A percentile compares a stretch with the other conserved stretches of the same genome.
Evolutionary conservation across 768 basidiomycete species (phyloP).

Genomic region (Kwoniella sp.): DNA sequence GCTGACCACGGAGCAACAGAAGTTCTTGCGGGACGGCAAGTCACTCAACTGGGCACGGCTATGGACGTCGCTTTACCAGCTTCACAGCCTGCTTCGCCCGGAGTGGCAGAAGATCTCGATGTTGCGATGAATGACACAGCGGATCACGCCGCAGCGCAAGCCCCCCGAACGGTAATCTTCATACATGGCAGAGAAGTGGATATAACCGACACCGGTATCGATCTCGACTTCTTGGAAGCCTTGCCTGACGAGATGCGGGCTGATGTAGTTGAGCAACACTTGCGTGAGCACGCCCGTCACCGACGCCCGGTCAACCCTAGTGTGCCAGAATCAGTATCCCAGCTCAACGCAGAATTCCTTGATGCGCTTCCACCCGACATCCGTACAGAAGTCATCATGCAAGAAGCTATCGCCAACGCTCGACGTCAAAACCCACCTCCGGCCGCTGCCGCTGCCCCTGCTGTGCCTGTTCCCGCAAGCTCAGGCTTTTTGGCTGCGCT

Average conservation of each 20-base stretch:
- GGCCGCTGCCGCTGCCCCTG: slow-evolving; percentile 48
- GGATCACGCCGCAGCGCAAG: slow-evolving; percentile 21
- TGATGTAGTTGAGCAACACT: slow-evolving; percentile 94
- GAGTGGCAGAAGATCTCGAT: slow-evolving; percentile 3
- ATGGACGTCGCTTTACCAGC: slow-evolving; percentile 17
- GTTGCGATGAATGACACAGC: slow-evolving; percentile 12
- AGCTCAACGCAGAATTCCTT: slow-evolving; percentile 90
- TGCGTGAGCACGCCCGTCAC: slow-evolving; percentile 65
- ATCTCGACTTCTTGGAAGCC: slow-evolving; percentile 95
- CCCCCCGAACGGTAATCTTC: slow-evolving; percentile 63
- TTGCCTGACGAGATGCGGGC: slow-evolving; percentile 98
- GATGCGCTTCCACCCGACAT: slow-evolving; percentile 95
- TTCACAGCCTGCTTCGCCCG: slow-evolving; percentile 15
- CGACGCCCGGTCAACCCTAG: slow-evolving; percentile 59
- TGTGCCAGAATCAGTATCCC: slow-evolving; percentile 61
- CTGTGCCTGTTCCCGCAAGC: slow-evolving; percentile 38
- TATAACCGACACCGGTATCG: slow-evolving; percentile 97
- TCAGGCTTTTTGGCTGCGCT: slow-evolving; percentile 88
- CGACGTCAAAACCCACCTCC: slow-evolving; percentile 47
- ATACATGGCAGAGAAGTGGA: slow-evolving; percentile 91
- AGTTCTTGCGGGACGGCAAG: slow-evolving; percentile 50
- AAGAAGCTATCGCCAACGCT: slow-evolving; percentile 79
- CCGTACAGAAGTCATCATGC: slow-evolving; percentile 92
- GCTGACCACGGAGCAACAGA: slow-evolving; percentile 46
- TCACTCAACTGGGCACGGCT: slow-evolving; percentile 11